Evolutionary conservation across 2,329 filamentous ascomycete genomes (phyloP).

Genomic region (Whalleya microplaca): DNA sequence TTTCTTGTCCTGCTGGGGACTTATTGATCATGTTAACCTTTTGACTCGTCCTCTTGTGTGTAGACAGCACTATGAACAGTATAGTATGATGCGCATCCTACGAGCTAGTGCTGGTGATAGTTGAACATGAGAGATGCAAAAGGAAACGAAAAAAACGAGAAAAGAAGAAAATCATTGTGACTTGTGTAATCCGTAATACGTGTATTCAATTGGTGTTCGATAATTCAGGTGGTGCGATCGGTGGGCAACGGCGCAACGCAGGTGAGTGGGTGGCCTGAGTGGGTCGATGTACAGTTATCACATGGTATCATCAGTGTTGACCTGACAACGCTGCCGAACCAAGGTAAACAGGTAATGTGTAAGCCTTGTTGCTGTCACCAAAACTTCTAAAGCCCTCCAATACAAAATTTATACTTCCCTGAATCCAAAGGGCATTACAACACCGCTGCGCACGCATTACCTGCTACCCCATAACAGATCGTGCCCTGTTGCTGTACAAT

Average conservation of each 20-base stretch:
- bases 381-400: not conserved
- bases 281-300: not conserved
- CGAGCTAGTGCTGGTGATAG: too few species aligned
- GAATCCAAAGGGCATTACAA: not conserved
- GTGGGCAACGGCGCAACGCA: too few species aligned
- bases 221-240: too few species aligned
- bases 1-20: not conserved
- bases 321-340: slow-evolving; percentile 18
- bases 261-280: too few species aligned
- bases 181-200: too few species aligned
- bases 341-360: slow-evolving; percentile 19
- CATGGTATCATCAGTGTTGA: slow-evolving; percentile 18
- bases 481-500: not conserved
- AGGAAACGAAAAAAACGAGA: too few species aligned
- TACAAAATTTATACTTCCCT: not conserved
- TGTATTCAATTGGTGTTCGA: too few species aligned
- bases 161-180: too few species aligned
- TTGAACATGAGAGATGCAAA: too few species aligned
- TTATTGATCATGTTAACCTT: not conserved
- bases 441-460: slow-evolving; percentile 4
- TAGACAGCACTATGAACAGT: too few species aligned
- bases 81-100: too few species aligned
- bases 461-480: not conserved
- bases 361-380: slow-evolving; percentile 5
- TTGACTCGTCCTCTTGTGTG: not conserved